Evolutionary conservation across 805 yeast genomes (phyloP), one percentile per base, ranked within the genome.

Genomic region (Yarrowia phangngaensis): DNA sequence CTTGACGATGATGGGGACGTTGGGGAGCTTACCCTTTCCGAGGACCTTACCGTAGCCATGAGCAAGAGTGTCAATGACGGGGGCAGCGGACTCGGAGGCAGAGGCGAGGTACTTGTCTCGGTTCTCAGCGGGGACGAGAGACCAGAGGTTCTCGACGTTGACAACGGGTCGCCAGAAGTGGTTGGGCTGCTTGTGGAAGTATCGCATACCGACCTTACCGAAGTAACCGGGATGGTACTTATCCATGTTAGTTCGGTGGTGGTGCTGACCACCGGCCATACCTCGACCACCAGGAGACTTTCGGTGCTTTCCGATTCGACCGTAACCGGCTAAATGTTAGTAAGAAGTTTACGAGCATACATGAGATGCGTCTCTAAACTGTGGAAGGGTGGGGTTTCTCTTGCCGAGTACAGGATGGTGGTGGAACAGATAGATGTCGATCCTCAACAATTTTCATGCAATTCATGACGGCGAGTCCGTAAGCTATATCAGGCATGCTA

Each of bases 221-320:
- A 92, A 92, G 90, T 92, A 92, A 88, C 99, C 99, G 70, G 98
- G 98, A 76, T 92, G 99, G 95, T 85, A 92, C 78, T 90, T 92
- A 76, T 92, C 99, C 79, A 92, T 76, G 82, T 92, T 92, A 74
- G 92, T 89, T 82, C 99, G 87, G 96, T 92, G 98, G 78, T 92
- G 99, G 77, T 90, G 97, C 78, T 80, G 90, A 87, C 99, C 99
- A 90, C 99, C 99, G 73, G 99, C 99, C 89, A 78, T 90, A 92
- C 99, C 99, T 79, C 97, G 89, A 79, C 98, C 98, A 92, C 98
- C 98, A 63, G 98, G 97, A 69, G 85, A 92, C 95, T 92, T 92
- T 88, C 98, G 89, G 94, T 92, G 98, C 84, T 92, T 92, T 78
- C 99, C 99, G 76, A 92, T 78, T 82, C 99, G 94, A 85, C 98